These are phyloP conservation scores for Oryza meyeriana DNA, from an alignment of 176 grass and related monocot genomes.

Conservation along the genomic window DNA sequence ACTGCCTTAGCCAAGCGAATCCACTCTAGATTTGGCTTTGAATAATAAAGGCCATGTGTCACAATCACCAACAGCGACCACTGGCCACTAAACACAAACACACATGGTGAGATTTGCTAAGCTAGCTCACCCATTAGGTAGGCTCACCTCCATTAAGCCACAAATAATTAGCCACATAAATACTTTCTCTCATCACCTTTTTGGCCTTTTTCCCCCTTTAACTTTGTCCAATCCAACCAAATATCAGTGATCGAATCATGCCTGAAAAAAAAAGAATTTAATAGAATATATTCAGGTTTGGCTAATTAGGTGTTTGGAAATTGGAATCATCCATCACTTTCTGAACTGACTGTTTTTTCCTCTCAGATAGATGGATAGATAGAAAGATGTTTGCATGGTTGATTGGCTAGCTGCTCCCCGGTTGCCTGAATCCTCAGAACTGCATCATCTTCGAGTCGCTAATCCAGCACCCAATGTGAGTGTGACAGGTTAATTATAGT, in stretches of 20 bases:
- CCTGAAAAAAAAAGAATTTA: background rate
- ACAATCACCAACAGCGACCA: conserved; percentile 33
- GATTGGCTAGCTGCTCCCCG: conserved; percentile 17
- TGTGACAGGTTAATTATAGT: background rate
- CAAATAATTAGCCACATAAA: background rate
- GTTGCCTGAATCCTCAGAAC: conserved; percentile 34
- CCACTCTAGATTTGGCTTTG: conserved; percentile 48
- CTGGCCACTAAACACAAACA: background rate
- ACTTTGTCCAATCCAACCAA: background rate
- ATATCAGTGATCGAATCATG: background rate
- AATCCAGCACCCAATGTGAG: background rate
- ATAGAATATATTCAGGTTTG: background rate
- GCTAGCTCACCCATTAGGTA: background rate
- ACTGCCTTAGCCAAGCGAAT: conserved; percentile 37
- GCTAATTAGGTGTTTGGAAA: background rate
- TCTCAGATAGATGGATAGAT: background rate
- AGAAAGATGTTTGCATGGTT: background rate
- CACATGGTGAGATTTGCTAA: background rate
- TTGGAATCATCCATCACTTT: background rate
- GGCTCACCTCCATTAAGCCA: background rate
- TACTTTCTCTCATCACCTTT: background rate
- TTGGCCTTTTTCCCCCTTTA: background rate
- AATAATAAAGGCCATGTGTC: conserved; percentile 36
- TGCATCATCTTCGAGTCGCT: conserved; percentile 13
- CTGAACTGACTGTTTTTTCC: conserved; percentile 9